Evolutionary conservation across 768 basidiomycete species (phyloP).

Genomic region (Lanmaoa pseudosensibilis): DNA sequence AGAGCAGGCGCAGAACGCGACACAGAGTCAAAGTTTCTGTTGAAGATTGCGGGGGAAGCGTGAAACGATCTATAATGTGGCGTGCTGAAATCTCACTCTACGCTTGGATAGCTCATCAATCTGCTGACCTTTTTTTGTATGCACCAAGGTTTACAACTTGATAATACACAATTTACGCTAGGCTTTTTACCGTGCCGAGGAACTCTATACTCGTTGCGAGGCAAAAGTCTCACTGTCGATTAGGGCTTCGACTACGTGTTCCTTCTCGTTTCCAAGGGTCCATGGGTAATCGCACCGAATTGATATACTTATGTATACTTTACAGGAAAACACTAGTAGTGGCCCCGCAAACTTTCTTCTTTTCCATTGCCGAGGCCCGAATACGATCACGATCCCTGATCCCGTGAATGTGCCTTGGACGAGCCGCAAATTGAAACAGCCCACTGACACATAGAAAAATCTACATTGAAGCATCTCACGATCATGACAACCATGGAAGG

Average conservation of each 20-base stretch:
- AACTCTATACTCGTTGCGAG: neutral
- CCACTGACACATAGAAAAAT: too few relatives aligned
- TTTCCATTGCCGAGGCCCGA: too few relatives aligned
- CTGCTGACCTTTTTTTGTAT: too few relatives aligned
- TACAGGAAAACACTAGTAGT: neutral
- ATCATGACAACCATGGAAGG: too few relatives aligned
- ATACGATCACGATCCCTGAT: too few relatives aligned
- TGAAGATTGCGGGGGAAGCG: constrained; percentile 23
- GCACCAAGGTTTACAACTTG: neutral
- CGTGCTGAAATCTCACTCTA: neutral
- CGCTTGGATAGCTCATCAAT: constrained; percentile 1
- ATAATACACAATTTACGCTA: neutral
- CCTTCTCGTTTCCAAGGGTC: neutral
- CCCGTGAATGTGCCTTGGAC: too few relatives aligned
- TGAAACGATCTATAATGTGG: constrained; percentile 11
- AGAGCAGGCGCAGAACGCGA: constrained; percentile 28
- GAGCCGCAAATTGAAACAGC: too few relatives aligned
- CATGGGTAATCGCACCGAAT: neutral
- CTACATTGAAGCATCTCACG: too few relatives aligned
- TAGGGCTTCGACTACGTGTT: neutral
- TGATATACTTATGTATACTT: too few relatives aligned
- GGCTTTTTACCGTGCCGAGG: neutral
- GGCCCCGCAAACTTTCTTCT: too few relatives aligned
- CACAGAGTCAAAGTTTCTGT: constrained; percentile 24
- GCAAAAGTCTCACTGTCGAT: neutral